These are phyloP conservation scores for Septoria petroselini DNA, from an alignment of 2,329 filamentous ascomycete genomes.

Conservation along the genomic window DNA sequence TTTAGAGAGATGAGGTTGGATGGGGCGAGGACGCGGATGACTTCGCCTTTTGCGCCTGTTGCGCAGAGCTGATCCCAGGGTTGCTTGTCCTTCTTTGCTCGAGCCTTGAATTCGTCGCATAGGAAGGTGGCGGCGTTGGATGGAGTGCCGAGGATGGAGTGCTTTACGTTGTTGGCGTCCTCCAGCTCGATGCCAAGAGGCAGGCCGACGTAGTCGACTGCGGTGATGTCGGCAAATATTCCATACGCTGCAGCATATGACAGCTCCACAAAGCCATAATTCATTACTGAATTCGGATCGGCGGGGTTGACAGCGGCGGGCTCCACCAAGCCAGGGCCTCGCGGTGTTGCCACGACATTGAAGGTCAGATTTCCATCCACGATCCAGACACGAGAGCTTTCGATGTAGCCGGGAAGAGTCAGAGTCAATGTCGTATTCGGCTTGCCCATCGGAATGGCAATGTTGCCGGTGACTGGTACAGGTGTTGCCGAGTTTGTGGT, in stretches of 20 bases:
- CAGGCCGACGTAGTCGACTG: conserved; percentile 41
- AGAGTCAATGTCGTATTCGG: conserved; percentile 41
- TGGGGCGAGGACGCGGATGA: conserved; percentile 44
- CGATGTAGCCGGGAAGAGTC: conserved; percentile 43
- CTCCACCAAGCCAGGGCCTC: conserved; percentile 46
- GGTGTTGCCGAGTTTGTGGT: conserved; percentile 39
- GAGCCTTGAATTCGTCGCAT: conserved; percentile 52
- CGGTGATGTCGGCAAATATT: conserved; percentile 45
- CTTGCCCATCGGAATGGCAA: conserved; percentile 43
- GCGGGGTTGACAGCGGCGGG: conserved; percentile 44
- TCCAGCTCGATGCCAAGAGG: conserved; percentile 53
- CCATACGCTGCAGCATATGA: conserved; percentile 45
- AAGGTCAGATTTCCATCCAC: conserved; percentile 45
- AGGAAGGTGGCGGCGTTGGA: conserved; percentile 55
- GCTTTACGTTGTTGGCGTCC: conserved; percentile 44
- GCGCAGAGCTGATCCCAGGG: conserved; percentile 61
- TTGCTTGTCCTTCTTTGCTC: conserved; percentile 53
- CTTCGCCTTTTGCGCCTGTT: conserved; percentile 36
- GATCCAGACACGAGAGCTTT: conserved; percentile 48
- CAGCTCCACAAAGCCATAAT: conserved; percentile 47
- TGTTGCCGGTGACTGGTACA: conserved; percentile 37
- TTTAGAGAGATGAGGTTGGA: conserved; percentile 46
- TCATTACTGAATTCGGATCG: conserved; percentile 44
- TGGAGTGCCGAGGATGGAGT: conserved; percentile 58
- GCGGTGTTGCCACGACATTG: conserved; percentile 41